Evolutionary conservation across 2,329 filamentous ascomycete genomes (phyloP).

Genomic region (Alternaria sp.): DNA sequence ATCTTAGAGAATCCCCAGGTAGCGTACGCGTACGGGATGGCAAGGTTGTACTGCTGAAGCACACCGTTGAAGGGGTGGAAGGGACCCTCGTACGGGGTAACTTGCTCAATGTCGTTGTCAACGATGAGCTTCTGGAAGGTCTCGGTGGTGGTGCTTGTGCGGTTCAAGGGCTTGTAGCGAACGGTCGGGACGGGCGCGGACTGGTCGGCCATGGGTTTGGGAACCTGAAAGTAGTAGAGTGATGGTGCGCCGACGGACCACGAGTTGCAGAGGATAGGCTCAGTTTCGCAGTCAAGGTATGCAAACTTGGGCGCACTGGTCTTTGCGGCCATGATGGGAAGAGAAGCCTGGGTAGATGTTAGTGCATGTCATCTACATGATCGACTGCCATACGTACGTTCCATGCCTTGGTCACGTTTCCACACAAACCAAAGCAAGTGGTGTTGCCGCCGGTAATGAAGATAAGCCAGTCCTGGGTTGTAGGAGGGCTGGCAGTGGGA

Average conservation of each 20-base stretch:
- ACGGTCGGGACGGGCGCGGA: conserved; percentile 70
- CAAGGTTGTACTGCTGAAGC: conserved; percentile 68
- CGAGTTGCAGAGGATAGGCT: conserved; percentile 77
- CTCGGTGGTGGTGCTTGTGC: conserved; percentile 71
- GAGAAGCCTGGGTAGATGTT: conserved; percentile 61
- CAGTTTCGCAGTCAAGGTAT: conserved; percentile 75
- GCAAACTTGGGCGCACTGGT: conserved; percentile 72
- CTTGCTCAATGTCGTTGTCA: conserved; percentile 65
- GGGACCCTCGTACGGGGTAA: conserved; percentile 66
- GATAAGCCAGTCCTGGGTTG: conserved; percentile 79
- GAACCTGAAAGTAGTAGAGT: conserved; percentile 71
- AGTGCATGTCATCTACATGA: conserved; percentile 6
- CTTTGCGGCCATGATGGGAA: conserved; percentile 67
- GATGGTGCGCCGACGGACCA: conserved; percentile 72
- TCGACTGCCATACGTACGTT: conserved; percentile 52
- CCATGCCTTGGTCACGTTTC: conserved; percentile 67
- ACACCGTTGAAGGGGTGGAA: conserved; percentile 80
- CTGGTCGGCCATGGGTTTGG: conserved; percentile 68
- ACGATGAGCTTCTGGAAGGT: conserved; percentile 69
- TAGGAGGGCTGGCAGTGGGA: conserved; percentile 63
- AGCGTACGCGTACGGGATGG: conserved; percentile 71
- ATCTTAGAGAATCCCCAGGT: conserved; percentile 69
- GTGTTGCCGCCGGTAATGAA: conserved; percentile 78
- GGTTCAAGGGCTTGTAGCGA: conserved; percentile 72
- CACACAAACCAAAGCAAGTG: conserved; percentile 78